phyloP scores from a whole-genome alignment of 805 yeast species.

The Clavispora phyllophila region DNA sequence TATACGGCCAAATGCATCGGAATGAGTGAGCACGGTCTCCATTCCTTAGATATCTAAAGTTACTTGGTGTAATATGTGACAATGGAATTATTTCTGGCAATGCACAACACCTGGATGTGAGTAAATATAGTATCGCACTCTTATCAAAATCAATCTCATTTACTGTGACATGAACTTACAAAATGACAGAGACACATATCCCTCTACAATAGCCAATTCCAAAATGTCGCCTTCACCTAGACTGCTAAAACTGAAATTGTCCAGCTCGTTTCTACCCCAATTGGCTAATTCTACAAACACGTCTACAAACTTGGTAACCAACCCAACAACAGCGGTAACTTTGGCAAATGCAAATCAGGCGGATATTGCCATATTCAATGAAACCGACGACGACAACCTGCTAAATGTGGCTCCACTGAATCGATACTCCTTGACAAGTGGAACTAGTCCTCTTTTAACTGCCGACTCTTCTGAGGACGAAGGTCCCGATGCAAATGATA shows the following conservation, averaged over 20 bases:
- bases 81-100: too few species aligned
- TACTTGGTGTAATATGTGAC: too few species aligned
- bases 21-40: not conserved
- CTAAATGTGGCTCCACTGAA: not conserved
- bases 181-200: not conserved
- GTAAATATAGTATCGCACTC: not conserved
- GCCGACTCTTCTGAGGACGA: not conserved
- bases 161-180: not conserved
- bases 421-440: not conserved
- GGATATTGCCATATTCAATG: not conserved
- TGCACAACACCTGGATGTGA: not conserved
- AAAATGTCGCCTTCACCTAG: not conserved
- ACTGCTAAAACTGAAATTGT: not conserved
- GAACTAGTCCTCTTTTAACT: not conserved
- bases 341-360: not conserved
- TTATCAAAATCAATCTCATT: not conserved
- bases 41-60: not conserved
- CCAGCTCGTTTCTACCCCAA: not conserved
- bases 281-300: not conserved
- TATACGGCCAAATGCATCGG: not conserved
- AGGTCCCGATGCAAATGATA: not conserved
- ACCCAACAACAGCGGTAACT: not conserved
- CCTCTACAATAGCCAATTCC: not conserved
- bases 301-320: not conserved
- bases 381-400: not conserved